These are phyloP conservation scores for Phialophora chinensis DNA, from an alignment of 2,329 filamentous ascomycete species.

Conservation along the genomic window DNA sequence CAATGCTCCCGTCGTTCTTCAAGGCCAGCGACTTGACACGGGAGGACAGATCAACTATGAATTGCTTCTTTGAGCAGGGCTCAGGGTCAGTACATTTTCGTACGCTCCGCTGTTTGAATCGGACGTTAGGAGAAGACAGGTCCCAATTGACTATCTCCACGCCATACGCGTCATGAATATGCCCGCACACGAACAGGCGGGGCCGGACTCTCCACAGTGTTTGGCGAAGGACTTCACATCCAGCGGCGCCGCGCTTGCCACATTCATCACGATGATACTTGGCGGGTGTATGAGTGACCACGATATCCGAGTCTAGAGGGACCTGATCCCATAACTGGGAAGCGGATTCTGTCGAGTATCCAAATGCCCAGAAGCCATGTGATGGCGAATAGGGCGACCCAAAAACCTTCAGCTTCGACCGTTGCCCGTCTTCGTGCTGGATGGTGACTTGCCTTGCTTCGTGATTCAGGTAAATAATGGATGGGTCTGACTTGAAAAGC, in stretches of 20 bases:
- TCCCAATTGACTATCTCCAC: slow-evolving; percentile 60
- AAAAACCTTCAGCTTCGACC: slow-evolving; percentile 61
- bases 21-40: slow-evolving; percentile 19
- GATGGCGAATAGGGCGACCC: slow-evolving; percentile 62
- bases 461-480: slow-evolving; percentile 61
- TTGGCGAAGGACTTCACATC: slow-evolving; percentile 56
- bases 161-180: slow-evolving; percentile 64
- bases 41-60: slow-evolving; percentile 57
- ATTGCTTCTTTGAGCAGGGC: slow-evolving; percentile 59
- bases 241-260: slow-evolving; percentile 45
- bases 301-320: slow-evolving; percentile 58
- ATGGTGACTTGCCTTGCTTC: slow-evolving; percentile 54
- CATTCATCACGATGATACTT: slow-evolving; percentile 55
- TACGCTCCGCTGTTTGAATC: slow-evolving; percentile 44
- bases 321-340: slow-evolving; percentile 57
- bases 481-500: slow-evolving; percentile 50
- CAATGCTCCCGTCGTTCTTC: slow-evolving; percentile 29
- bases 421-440: slow-evolving; percentile 52
- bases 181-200: slow-evolving; percentile 62
- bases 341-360: slow-evolving; percentile 55
- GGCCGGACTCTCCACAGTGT: slow-evolving; percentile 57
- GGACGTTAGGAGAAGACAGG: slow-evolving; percentile 36
- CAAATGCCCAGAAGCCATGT: slow-evolving; percentile 60
- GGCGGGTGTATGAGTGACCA: slow-evolving; percentile 64
- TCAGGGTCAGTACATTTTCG: slow-evolving; percentile 55